Conservation (phyloP, 345 rosid genomes). For the Rubroshorea leprosula region DNA sequence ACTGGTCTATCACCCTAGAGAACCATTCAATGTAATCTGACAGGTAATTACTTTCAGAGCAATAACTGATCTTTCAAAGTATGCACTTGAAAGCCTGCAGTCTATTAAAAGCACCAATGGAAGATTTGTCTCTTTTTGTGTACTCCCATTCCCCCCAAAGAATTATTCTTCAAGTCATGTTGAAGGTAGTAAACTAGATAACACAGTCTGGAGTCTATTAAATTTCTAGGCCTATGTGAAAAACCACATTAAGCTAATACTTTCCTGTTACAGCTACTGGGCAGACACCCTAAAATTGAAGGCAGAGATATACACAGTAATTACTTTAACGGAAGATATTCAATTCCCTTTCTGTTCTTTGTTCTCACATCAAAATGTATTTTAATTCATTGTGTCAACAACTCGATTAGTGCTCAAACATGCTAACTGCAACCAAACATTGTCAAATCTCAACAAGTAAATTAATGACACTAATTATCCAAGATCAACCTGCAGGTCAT, state of each 20-base stretch:
- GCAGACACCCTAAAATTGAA: constrained; percentile 8
- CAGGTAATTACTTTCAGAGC: constrained; percentile 36
- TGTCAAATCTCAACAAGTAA: constrained; percentile 1
- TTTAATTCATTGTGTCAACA: too few relatives aligned
- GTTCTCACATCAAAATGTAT: too few relatives aligned
- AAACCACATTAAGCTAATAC: constrained; percentile 49
- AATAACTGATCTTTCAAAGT: background rate
- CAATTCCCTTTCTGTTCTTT: too few relatives aligned
- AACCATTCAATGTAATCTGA: constrained; percentile 72
- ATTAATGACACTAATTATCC: constrained; percentile 18
- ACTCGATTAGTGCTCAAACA: constrained; percentile 4
- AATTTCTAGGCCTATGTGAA: constrained; percentile 76
- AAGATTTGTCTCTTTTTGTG: constrained; percentile 85
- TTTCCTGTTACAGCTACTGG: background rate
- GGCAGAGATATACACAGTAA: too few relatives aligned
- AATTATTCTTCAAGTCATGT: constrained; percentile 39
- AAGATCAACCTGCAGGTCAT: constrained; percentile 46
- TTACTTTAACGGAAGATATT: too few relatives aligned
- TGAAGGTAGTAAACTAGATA: constrained; percentile 65
- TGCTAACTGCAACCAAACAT: background rate
- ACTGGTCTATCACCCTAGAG: constrained; percentile 62
- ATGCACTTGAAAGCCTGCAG: background rate
- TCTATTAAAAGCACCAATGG: constrained; percentile 83
- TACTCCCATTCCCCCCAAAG: constrained; percentile 3
- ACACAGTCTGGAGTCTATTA: constrained; percentile 69